phyloP scores from a whole-genome alignment of 164 flowering plant species.

The Amborella trichopoda region DNA sequence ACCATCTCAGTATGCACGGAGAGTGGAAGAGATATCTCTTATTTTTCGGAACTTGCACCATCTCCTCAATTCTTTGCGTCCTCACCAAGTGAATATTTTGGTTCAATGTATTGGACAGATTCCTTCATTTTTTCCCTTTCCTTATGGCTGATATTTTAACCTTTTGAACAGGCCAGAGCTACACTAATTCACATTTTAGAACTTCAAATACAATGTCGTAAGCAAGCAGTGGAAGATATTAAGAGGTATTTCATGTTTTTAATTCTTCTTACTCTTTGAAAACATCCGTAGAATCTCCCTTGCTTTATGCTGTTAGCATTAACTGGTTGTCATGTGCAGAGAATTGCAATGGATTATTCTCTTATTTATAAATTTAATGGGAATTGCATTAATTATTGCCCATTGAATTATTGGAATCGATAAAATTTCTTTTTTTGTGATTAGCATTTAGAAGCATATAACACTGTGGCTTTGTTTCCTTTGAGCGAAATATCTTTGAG shows the following conservation, averaged over 20 bases:
- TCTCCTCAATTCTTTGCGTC: constrained; percentile 84
- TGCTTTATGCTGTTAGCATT: too few relatives aligned
- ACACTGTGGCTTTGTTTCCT: too few relatives aligned
- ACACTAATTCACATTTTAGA: constrained; percentile 81
- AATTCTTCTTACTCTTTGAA: too few relatives aligned
- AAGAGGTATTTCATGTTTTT: constrained; percentile 36
- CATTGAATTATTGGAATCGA: too few relatives aligned
- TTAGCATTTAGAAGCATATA: too few relatives aligned
- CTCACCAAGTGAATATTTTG: constrained; percentile 58
- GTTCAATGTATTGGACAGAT: not conserved
- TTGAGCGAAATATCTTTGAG: too few relatives aligned
- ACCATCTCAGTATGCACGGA: constrained; percentile 90
- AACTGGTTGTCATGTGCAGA: too few relatives aligned
- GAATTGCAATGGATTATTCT: too few relatives aligned
- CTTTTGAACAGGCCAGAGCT: constrained; percentile 56
- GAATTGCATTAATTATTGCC: too few relatives aligned
- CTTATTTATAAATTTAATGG: too few relatives aligned
- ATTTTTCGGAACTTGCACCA: constrained; percentile 85
- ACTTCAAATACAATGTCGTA: constrained; percentile 74
- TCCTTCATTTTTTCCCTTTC: not conserved
- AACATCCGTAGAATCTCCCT: too few relatives aligned
- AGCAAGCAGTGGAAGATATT: constrained; percentile 88
- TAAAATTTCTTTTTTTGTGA: too few relatives aligned
- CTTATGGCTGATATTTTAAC: not conserved
- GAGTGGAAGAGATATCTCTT: constrained; percentile 88